Evolutionary conservation across 2,329 filamentous ascomycete genomes (phyloP), one percentile per base, ranked within the genome.

Genomic region (Penicillium expansum): DNA sequence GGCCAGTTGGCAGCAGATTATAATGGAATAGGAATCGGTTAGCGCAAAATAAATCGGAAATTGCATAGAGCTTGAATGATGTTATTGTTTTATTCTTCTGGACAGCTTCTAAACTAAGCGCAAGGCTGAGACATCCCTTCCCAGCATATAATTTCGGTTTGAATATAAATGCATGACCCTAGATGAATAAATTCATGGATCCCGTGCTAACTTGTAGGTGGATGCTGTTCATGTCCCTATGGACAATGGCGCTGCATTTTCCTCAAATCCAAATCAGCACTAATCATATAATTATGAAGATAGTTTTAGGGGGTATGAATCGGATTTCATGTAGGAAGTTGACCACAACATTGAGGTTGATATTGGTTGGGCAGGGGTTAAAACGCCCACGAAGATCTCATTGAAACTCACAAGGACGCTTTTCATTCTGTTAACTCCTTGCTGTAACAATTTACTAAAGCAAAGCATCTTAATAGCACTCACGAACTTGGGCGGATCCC

Each of bases 211-310:
- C n/a, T 38, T 20, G 37, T 38, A 38, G 20, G n/a, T 11, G 37
- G 30, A 5, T 33, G 67, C 67, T 38, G 65, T 64, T 2, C 57
- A 62, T 47, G 66, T 65, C 1, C 63, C 64, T 1, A 67, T 56
- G 66, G 68, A 24, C 59, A 65, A 30, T 61, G 67, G 5, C 62
- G 67, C 35, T 67, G 67, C 24, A 61, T 69, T 13, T 62, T 62
- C 7, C 68, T 69, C 20, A 58, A 59, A 20, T 61, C 62, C 1
- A 65, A n/a, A n/a, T n/a, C n/a, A n/a, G n/a, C 62, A 0, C 60
- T 60, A 1, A 65, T 67, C 9, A 18, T 37, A 37, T 37, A 0
- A 38, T 11, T 11, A 38, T 38, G 11, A 9, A 37, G 35, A 37
- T 38, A 38, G 0, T 38, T 11, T n/a, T 2, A 38, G 35, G 35